Conservation (phyloP, 1,139 yeast species). For the Geotrichum citri-aurantii region DNA sequence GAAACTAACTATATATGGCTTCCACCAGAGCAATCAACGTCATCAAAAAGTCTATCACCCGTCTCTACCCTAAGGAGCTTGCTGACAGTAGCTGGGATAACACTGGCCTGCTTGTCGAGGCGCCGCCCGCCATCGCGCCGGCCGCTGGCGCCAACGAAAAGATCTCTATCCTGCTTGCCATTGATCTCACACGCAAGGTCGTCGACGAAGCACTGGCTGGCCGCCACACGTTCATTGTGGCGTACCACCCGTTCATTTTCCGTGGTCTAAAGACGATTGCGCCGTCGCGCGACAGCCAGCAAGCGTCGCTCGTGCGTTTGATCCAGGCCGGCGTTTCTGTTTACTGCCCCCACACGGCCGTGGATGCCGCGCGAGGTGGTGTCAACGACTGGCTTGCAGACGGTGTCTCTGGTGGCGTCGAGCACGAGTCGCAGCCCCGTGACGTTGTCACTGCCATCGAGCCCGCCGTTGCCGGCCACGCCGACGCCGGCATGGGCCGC, state of each 20-base stretch:
- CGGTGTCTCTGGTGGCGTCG: constrained; percentile 43
- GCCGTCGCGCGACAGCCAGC: constrained; percentile 63
- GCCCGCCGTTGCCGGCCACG: constrained; percentile 35
- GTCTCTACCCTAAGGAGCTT: constrained; percentile 60
- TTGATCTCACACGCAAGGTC: constrained; percentile 79
- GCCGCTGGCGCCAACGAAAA: constrained; percentile 21
- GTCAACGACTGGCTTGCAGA: constrained; percentile 87
- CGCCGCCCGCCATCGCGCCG: constrained; percentile 34
- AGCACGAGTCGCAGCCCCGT: constrained; percentile 25
- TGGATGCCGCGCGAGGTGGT: constrained; percentile 87
- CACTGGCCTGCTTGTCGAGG: constrained; percentile 79
- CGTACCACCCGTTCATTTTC: constrained; percentile 92
- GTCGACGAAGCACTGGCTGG: constrained; percentile 72
- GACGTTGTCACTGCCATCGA: constrained; percentile 19
- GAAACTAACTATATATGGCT: constrained; percentile 9
- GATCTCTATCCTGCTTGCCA: constrained; percentile 58
- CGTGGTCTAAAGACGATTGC: constrained; percentile 77
- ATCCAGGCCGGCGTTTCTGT: constrained; percentile 77
- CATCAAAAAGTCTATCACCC: constrained; percentile 42
- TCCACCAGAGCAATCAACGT: constrained; percentile 22
- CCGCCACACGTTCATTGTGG: constrained; percentile 52
- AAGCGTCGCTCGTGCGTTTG: constrained; percentile 62
- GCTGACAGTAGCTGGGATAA: constrained; percentile 94
- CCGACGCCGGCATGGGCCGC: constrained; percentile 80
- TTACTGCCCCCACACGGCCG: constrained; percentile 93